phyloP scores from a whole-genome alignment of 2,329 filamentous ascomycete genomes.

The Cordyceps cateniannulata region DNA sequence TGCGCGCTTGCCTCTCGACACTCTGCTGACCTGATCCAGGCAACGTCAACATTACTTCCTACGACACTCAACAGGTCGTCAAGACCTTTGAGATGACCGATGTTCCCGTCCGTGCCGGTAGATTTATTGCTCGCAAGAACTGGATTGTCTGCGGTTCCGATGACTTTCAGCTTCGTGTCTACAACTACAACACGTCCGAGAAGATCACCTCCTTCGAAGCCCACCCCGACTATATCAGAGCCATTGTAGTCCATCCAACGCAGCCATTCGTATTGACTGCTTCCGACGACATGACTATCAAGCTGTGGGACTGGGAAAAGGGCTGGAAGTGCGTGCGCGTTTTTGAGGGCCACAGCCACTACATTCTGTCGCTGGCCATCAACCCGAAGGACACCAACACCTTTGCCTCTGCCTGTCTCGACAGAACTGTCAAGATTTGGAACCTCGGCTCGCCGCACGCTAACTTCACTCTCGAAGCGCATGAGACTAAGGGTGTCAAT shows the following conservation, averaged over 20 bases:
- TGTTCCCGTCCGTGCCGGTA: constrained; percentile 92
- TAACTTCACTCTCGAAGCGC: constrained; percentile 94
- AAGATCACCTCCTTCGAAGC: constrained; percentile 97
- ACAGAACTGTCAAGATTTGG: constrained; percentile 97
- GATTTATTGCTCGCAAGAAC: constrained; percentile 96
- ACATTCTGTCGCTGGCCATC: constrained; percentile 93
- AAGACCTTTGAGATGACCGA: constrained; percentile 99
- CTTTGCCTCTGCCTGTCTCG: constrained; percentile 88
- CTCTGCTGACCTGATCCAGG: constrained; percentile 42
- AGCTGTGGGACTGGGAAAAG: constrained; percentile 98
- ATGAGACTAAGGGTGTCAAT: constrained; percentile 96
- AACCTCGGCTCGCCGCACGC: constrained; percentile 87
- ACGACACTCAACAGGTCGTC: constrained; percentile 92
- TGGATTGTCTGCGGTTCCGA: constrained; percentile 97
- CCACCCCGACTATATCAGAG: constrained; percentile 96
- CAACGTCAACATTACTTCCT: constrained; percentile 99
- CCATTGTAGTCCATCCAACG: constrained; percentile 90
- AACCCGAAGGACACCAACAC: constrained; percentile 96
- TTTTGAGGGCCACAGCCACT: constrained; percentile 94
- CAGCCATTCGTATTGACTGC: constrained; percentile 95
- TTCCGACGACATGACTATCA: constrained; percentile 97
- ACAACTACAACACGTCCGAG: constrained; percentile 99
- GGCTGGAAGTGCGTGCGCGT: constrained; percentile 96
- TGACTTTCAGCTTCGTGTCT: constrained; percentile 81
- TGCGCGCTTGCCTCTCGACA: not conserved